Percentiles rank a stretch among this genome's conserved stretches.
These are phyloP conservation scores for Epichloe baconii DNA, from an alignment of 2,329 filamentous ascomycete species.

Conservation along the genomic window DNA sequence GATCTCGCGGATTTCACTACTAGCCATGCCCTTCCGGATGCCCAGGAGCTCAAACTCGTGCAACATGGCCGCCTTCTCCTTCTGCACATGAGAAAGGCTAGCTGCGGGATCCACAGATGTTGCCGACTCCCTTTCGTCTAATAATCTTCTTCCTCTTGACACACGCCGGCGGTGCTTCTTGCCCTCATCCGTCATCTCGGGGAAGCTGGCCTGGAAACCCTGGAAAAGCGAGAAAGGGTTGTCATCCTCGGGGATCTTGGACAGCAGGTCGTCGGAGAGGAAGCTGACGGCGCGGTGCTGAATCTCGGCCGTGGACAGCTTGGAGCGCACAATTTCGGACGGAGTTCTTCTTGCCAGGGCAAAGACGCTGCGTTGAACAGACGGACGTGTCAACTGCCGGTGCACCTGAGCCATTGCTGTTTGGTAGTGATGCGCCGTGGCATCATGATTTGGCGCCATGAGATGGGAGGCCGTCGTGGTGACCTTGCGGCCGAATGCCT, in stretches of 20 bases:
- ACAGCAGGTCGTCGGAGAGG: slow-evolving; percentile 78
- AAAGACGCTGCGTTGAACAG: slow-evolving; percentile 79
- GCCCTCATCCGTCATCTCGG: slow-evolving; percentile 54
- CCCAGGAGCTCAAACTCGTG: slow-evolving; percentile 84
- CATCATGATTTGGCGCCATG: slow-evolving; percentile 51
- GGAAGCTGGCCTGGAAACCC: slow-evolving; percentile 84
- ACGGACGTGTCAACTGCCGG: slow-evolving; percentile 72
- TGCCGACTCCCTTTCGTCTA: slow-evolving; percentile 45
- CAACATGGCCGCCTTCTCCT: slow-evolving; percentile 66
- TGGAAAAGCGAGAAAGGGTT: slow-evolving; percentile 91
- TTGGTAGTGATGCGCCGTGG: slow-evolving; percentile 58
- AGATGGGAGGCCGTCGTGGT: slow-evolving; percentile 86
- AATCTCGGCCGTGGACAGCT: slow-evolving; percentile 81
- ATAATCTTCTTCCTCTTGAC: slow-evolving; percentile 62
- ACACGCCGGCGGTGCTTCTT: slow-evolving; percentile 58
- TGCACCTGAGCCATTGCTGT: slow-evolving; percentile 80
- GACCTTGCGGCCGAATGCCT: slow-evolving; percentile 89
- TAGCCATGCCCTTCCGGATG: slow-evolving; percentile 94
- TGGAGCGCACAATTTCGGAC: slow-evolving; percentile 86
- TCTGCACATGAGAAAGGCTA: slow-evolving; percentile 59
- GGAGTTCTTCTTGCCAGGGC: slow-evolving; percentile 82
- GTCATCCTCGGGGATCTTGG: slow-evolving; percentile 75
- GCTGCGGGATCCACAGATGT: slow-evolving; percentile 45
- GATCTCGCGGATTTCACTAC: slow-evolving; percentile 88
- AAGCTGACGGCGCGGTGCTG: slow-evolving; percentile 84